These are phyloP conservation scores for Phytophthora pseudosyringae DNA, from an alignment of 352 stramenopile species.

Conservation along the genomic window DNA sequence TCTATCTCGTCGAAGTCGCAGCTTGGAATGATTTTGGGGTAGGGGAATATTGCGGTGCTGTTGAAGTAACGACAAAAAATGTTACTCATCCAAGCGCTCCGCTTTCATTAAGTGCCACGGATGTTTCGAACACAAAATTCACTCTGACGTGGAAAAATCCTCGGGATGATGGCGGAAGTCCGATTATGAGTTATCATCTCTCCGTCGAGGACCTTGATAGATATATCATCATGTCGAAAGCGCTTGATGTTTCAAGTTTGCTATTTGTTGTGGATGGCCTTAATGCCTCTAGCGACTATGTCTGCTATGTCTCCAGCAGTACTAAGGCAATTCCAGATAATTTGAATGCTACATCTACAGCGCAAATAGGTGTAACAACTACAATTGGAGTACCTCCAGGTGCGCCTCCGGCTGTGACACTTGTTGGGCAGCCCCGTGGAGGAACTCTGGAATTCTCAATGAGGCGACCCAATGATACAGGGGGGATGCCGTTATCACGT, in stretches of 20 bases:
- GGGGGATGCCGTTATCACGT: conserved; percentile 40
- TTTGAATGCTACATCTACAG: conserved; percentile 15
- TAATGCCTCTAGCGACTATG: conserved; percentile 45
- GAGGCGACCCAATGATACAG: conserved; percentile 33
- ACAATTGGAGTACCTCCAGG: conserved; percentile 25
- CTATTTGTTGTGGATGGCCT: conserved; percentile 33
- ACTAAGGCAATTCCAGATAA: conserved; percentile 33
- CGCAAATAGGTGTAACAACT: conserved; percentile 31
- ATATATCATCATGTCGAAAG: background rate
- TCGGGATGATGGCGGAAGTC: conserved; percentile 47
- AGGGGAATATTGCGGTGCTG: conserved; percentile 36
- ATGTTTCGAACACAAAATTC: conserved; percentile 27
- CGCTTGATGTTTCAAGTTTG: background rate
- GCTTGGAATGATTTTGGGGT: conserved; percentile 58
- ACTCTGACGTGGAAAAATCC: conserved; percentile 47
- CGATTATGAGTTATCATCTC: conserved; percentile 27
- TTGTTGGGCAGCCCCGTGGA: conserved; percentile 26
- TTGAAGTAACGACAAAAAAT: conserved; percentile 38
- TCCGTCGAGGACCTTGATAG: conserved; percentile 13
- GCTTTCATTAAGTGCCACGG: conserved; percentile 6
- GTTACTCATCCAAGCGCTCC: conserved; percentile 40
- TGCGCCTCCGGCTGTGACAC: conserved; percentile 17
- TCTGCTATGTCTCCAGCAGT: conserved; percentile 31
- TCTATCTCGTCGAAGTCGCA: conserved; percentile 49
- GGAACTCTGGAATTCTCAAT: conserved; percentile 53